A percentile compares a stretch with the other conserved stretches of the same genome.
Conservation (phyloP, 2,329 filamentous ascomycete genomes). For the Nannizzia gypsea region DNA sequence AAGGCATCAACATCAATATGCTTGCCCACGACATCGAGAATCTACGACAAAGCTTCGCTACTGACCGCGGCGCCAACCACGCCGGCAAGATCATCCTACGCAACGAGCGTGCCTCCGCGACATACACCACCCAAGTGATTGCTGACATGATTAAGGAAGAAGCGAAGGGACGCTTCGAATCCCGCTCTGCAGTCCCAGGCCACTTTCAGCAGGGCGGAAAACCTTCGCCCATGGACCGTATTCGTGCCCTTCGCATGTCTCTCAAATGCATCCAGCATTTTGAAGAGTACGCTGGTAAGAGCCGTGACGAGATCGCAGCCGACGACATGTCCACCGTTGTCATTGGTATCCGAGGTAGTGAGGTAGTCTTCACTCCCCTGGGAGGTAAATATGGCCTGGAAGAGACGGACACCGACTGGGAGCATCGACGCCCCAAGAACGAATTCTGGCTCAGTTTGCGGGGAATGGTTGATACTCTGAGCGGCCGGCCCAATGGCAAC, state of each 20-base stretch:
- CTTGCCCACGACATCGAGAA: constrained; percentile 81
- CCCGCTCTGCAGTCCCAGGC: constrained; percentile 78
- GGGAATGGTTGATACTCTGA: constrained; percentile 71
- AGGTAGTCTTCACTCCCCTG: constrained; percentile 79
- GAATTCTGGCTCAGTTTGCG: constrained; percentile 80
- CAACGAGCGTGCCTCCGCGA: constrained; percentile 84
- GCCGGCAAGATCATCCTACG: constrained; percentile 92
- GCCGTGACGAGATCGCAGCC: constrained; percentile 54
- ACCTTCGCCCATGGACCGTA: constrained; percentile 91
- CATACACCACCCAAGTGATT: constrained; percentile 86
- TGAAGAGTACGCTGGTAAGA: constrained; percentile 59
- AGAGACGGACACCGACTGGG: constrained; percentile 81
- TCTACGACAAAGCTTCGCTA: constrained; percentile 70
- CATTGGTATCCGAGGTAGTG: constrained; percentile 84
- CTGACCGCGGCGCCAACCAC: constrained; percentile 76
- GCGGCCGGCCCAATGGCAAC: constrained; percentile 49
- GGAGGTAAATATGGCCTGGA: constrained; percentile 54
- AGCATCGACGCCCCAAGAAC: constrained; percentile 67
- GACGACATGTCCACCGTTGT: constrained; percentile 66
- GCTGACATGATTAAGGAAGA: constrained; percentile 93
- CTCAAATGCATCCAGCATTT: constrained; percentile 92
- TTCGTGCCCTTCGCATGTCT: constrained; percentile 77
- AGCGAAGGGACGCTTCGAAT: constrained; percentile 82
- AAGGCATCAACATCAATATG: constrained; percentile 90
- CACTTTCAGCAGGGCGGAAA: constrained; percentile 92